phyloP scores from a whole-genome alignment of 768 basidiomycete genomes.

The Amyloporia xantha region DNA sequence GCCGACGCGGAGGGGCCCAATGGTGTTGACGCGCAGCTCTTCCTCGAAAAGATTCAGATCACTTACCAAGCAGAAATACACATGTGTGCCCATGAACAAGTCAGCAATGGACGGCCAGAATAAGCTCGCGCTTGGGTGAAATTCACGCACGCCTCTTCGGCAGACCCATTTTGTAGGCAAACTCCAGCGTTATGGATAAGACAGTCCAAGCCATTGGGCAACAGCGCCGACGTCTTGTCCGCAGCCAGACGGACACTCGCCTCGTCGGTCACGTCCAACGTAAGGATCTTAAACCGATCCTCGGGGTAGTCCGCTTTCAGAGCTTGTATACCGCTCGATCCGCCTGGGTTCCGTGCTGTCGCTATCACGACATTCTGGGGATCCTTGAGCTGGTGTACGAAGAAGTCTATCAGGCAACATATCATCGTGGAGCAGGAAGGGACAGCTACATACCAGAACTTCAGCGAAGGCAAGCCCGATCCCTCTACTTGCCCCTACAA shows the following conservation, averaged over 20 bases:
- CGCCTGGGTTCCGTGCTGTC: background rate
- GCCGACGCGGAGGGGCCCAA: conserved; percentile 4
- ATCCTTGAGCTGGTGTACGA: conserved; percentile 2
- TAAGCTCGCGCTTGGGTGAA: too few species aligned
- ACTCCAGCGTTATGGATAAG: background rate
- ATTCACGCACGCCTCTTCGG: background rate
- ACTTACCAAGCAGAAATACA: background rate
- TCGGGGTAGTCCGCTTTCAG: background rate
- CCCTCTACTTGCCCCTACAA: background rate
- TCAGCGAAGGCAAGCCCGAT: background rate
- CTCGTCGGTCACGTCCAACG: background rate
- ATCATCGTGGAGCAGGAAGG: too few species aligned
- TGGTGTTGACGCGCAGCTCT: conserved; percentile 6
- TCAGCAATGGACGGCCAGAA: background rate
- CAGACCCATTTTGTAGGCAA: background rate
- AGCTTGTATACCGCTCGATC: background rate
- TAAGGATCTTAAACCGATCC: background rate
- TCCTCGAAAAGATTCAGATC: background rate
- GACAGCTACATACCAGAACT: background rate
- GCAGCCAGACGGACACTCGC: background rate
- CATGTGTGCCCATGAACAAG: background rate
- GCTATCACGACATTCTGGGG: background rate
- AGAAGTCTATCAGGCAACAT: too few species aligned
- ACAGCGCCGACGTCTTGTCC: background rate
- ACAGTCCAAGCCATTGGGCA: background rate